Evolutionary conservation across 2,329 filamentous ascomycete species (phyloP).

Genomic region (Fusarium concolor): DNA sequence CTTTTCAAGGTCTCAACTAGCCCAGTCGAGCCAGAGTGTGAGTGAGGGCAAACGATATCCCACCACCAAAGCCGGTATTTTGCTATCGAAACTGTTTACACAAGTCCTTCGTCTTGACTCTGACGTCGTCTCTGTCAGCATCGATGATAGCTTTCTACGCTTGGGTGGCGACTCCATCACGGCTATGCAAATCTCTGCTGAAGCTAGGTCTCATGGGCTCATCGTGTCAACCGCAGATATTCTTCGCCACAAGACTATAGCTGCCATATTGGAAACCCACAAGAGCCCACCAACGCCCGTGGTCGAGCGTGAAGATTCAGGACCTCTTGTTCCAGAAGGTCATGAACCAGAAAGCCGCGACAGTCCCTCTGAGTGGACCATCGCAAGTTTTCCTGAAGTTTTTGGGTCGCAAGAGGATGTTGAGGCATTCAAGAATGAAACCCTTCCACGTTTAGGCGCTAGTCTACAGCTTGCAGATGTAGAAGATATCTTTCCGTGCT

Average conservation of each 20-base stretch:
- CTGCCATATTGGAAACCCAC: background rate
- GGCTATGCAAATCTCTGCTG: conserved; percentile 49
- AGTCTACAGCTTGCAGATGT: background rate
- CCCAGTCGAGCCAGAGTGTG: background rate
- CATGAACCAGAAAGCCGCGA: no score
- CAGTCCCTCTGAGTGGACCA: background rate
- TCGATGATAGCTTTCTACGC: conserved; percentile 61
- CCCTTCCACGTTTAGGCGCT: background rate
- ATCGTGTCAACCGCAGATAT: conserved; percentile 12
- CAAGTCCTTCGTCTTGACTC: conserved; percentile 48
- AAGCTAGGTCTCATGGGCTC: conserved; percentile 5
- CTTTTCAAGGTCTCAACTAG: conserved; percentile 6
- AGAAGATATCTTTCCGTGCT: conserved; percentile 20
- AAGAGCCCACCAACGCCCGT: no score
- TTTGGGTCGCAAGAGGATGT: background rate
- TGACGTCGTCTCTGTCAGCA: conserved; percentile 49
- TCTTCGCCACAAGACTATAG: conserved; percentile 15
- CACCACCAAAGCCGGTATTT: conserved; percentile 17
- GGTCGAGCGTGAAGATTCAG: no score
- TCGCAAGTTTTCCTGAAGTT: background rate
- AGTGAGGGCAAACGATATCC: background rate
- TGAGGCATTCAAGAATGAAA: background rate
- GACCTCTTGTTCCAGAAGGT: no score
- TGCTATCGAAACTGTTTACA: conserved; percentile 52
- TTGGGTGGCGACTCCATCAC: conserved; percentile 62